A percentile compares a stretch with the other conserved stretches of the same genome.
Evolutionary conservation across 2,329 filamentous ascomycete species (phyloP).

Genomic region (Colletotrichum abscissum): DNA sequence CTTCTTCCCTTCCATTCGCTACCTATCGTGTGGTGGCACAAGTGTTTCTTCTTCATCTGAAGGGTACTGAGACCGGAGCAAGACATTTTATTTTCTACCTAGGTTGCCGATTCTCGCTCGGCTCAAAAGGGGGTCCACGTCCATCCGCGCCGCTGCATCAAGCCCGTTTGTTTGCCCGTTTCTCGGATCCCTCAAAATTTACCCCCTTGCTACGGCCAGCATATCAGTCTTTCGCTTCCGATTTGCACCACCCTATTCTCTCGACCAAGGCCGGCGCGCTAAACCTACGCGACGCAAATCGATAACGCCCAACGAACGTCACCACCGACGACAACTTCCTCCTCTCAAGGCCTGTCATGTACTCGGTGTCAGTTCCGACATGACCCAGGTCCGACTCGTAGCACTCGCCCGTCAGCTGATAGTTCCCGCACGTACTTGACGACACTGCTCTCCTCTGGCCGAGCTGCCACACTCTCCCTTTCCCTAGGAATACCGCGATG

Average conservation of each 20-base stretch:
- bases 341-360: slow-evolving; percentile 20
- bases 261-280: slow-evolving; percentile 6
- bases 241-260: background rate
- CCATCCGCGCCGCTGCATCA: slow-evolving; percentile 8
- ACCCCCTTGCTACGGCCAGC: background rate
- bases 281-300: slow-evolving; percentile 25
- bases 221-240: background rate
- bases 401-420: slow-evolving; percentile 13
- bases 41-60: slow-evolving; percentile 31
- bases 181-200: slow-evolving; percentile 28
- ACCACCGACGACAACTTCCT: background rate
- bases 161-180: slow-evolving; percentile 2
- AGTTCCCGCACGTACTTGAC: slow-evolving; percentile 14
- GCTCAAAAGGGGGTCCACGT: slow-evolving; percentile 14
- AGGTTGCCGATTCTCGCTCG: background rate
- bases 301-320: background rate
- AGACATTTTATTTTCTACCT: slow-evolving; percentile 16
- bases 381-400: slow-evolving; percentile 21
- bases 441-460: background rate
- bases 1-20: slow-evolving; percentile 15
- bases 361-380: slow-evolving; percentile 15
- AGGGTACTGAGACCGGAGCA: slow-evolving; percentile 25
- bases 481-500: slow-evolving; percentile 22
- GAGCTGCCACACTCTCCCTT: background rate
- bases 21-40: background rate